Base-by-base conservation (phyloP, 1,284 basidiomycete species). In the Paramarasmius palmivorus region DNA sequence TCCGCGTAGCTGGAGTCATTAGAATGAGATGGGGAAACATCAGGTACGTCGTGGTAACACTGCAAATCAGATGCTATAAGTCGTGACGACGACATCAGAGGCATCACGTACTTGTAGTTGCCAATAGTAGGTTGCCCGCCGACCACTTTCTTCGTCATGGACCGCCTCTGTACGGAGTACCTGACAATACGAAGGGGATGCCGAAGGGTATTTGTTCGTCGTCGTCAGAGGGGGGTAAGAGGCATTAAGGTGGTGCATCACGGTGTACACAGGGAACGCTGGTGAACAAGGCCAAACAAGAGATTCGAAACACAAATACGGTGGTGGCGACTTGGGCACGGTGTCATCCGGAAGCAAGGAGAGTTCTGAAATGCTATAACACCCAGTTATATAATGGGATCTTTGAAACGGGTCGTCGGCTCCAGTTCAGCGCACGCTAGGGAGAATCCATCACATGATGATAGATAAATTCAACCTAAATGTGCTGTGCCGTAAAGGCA, bases 1-100 rank as follows among this genome's bases (percentile, higher is more conserved):
- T 69, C 66, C 2, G 63, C 67, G 45, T 65, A 68, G 14, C 57
- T 48, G 1, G 65, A 64, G 25, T 62, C 42, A 3, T 54, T 49
- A 20, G 36, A 19, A 26, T 34, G 40, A 12, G 9, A 19, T 35
- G 40, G 9, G n/a, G 32, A 44, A 17, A 19, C 23, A 46, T 50
- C 49, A n/a, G 35, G 44, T 41, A 40, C 41, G 23, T 57, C 53
- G 12, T 50, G 37, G 35, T 59, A 55, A 51, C 55, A 55, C 52
- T 56, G n/a, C 29, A 20, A 26, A 40, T 25, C n/a, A 10, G 35
- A 15, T 26, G n/a, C 14, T 32, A 9, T 45, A 35, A 19, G 26
- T 45, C 8, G 14, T 35, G 15, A 23, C 23, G n/a, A 45, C 36
- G 34, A 37, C 35, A 47, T n/a, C 26, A 22, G 15, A 25, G 23